Evolutionary conservation across 805 yeast genomes (phyloP), one percentile per base, ranked within the genome.

Genomic region (Metschnikowia bowlesiae): DNA sequence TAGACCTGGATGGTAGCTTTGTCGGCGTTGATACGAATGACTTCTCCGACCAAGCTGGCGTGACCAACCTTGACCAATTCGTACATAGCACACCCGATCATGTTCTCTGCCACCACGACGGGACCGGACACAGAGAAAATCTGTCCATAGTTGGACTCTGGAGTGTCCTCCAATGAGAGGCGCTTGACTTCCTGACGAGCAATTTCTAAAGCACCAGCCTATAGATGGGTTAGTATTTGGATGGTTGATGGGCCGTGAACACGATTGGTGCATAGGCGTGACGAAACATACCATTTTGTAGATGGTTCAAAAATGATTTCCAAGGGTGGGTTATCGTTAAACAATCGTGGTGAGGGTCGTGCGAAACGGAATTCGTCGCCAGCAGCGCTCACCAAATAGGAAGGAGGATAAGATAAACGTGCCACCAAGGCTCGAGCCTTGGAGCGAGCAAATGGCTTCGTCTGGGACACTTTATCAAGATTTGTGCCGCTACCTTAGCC

Each of bases 81-180:
- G 80, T 94, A 92, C 99, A 94, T 94, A 63, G 98, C 97, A 82
- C 97, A 89, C 56, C 99, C 99, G 73, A 91, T 88, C 98, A 94
- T 90, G 76, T 94, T 87, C 73, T 94, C 98, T 45, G 99, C 99
- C 44, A 94, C 85, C 48, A 94, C 87, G 62, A 94, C 99, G 29
- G 99, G 98, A 64, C 99, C 99, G 18, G 98, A 91, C 45, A 94
- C 97, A 32, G 97, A 89, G 75, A 83, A 91, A 63, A 94, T 87
- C 59, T 80, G 84, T 50, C 96, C 99, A 69, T 88, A 89, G 58
- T 84, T 84, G 49, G 86, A 79, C 71, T 92, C 97, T 32, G 73
- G 78, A 48, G 75, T 76, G 57, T 70, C 77, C 63, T 88, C 92
- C 56, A 92, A 73, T 34, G 94, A 83, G 63, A 90, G 83, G 66